Conservation (phyloP, 2,329 filamentous ascomycete genomes). For the Sclerotinia trifoliorum region DNA sequence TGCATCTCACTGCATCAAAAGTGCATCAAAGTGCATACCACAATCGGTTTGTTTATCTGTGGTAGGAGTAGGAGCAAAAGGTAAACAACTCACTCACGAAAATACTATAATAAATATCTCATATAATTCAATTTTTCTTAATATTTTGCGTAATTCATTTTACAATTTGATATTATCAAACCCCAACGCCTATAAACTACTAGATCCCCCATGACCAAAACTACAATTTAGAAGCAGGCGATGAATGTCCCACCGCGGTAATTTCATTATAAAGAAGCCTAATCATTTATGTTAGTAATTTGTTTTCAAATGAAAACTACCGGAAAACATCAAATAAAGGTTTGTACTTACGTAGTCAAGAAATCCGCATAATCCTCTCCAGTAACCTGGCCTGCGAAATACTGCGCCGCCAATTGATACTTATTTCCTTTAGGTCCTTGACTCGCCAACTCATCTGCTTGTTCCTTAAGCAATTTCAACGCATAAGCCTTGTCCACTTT, state of each 20-base stretch:
- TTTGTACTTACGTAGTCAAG: constrained; percentile 68
- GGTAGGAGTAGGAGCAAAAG: no score
- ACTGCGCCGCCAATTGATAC: constrained; percentile 84
- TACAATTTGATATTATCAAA: background rate
- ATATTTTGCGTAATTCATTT: no score
- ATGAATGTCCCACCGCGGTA: constrained; percentile 60
- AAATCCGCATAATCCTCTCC: constrained; percentile 98
- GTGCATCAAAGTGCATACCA: no score
- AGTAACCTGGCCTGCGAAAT: constrained; percentile 89
- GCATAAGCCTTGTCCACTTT: constrained; percentile 91
- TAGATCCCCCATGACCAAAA: background rate
- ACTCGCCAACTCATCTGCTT: constrained; percentile 69
- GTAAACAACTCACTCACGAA: no score
- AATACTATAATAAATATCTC: no score
- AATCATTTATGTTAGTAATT: constrained; percentile 16
- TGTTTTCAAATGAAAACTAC: no score
- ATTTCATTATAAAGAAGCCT: constrained; percentile 88
- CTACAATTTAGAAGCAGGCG: constrained; percentile 39
- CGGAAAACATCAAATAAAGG: background rate
- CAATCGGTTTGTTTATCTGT: no score
- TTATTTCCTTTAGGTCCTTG: constrained; percentile 87
- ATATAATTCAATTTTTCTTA: no score
- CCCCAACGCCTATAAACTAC: background rate
- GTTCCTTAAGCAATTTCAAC: constrained; percentile 81
- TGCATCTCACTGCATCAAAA: no score